These are phyloP conservation scores for Acanthochlamys bracteata DNA, from an alignment of 106 monocot genomes.

Conservation along the genomic window DNA sequence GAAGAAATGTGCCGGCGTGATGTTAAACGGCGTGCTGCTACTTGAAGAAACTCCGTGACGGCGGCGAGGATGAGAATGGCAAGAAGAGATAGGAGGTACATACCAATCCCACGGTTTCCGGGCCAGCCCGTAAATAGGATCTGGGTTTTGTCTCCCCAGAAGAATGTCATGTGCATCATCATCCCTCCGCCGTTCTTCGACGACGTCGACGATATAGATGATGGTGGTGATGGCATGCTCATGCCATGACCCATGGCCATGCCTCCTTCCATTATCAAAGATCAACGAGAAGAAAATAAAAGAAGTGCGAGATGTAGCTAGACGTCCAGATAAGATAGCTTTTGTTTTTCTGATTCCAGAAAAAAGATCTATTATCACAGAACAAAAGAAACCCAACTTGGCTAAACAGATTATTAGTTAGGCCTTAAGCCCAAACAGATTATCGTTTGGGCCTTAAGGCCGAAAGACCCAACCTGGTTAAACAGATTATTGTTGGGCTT, in stretches of 20 bases:
- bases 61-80: constrained; percentile 21
- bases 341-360: too few species aligned
- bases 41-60: constrained; percentile 18
- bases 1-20: background rate
- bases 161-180: constrained; percentile 41
- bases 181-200: background rate
- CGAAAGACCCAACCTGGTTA: too few species aligned
- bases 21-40: background rate
- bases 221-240: background rate
- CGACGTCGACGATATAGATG: background rate
- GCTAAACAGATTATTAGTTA: too few species aligned
- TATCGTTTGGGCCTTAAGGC: too few species aligned
- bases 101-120: constrained; percentile 33
- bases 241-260: background rate
- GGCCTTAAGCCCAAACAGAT: too few species aligned
- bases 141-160: constrained; percentile 24
- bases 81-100: constrained; percentile 35
- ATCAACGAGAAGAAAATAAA: too few species aligned
- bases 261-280: too few species aligned
- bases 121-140: constrained; percentile 51
- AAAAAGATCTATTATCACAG: too few species aligned
- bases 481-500: too few species aligned
- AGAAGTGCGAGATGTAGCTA: too few species aligned
- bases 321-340: too few species aligned
- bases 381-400: too few species aligned